phyloP scores from a whole-genome alignment of 2,329 filamentous ascomycete species.

The Aureobasidium sp. region DNA sequence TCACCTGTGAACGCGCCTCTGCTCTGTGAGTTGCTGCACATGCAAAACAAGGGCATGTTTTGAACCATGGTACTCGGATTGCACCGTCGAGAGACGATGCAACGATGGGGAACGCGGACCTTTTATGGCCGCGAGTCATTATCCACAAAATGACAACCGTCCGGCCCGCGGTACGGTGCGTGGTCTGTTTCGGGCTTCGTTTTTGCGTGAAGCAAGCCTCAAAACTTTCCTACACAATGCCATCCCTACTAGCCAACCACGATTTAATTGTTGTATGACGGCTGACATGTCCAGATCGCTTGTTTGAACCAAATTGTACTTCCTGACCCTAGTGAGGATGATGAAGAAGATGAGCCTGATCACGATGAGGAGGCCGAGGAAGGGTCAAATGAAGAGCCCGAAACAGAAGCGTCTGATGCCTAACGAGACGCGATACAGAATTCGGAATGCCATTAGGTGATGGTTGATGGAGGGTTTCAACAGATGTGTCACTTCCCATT shows the following conservation, averaged over 20 bases:
- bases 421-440: not conserved
- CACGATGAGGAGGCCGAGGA: slow-evolving; percentile 25
- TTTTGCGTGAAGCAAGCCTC: not conserved
- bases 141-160: not conserved
- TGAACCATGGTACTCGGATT: slow-evolving; percentile 13
- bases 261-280: not conserved
- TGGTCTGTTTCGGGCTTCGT: slow-evolving; percentile 9
- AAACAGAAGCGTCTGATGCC: slow-evolving; percentile 5
- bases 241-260: slow-evolving; percentile 4
- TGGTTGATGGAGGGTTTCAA: slow-evolving; percentile 1
- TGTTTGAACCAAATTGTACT: slow-evolving; percentile 46
- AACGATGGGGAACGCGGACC: not conserved
- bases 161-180: slow-evolving; percentile 12
- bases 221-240: slow-evolving; percentile 5
- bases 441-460: not conserved
- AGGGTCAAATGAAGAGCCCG: slow-evolving; percentile 22
- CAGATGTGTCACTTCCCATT: not conserved
- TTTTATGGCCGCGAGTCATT: slow-evolving; percentile 15
- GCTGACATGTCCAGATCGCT: slow-evolving; percentile 35
- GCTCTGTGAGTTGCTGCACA: not conserved
- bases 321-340: slow-evolving; percentile 36
- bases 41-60: not conserved
- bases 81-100: slow-evolving; percentile 6
- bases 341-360: slow-evolving; percentile 24
- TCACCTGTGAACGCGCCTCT: not conserved